Percentiles rank a stretch among this genome's conserved stretches.
phyloP scores from a whole-genome alignment of 208 protist genomes.

The Acanthamoeba quina region DNA sequence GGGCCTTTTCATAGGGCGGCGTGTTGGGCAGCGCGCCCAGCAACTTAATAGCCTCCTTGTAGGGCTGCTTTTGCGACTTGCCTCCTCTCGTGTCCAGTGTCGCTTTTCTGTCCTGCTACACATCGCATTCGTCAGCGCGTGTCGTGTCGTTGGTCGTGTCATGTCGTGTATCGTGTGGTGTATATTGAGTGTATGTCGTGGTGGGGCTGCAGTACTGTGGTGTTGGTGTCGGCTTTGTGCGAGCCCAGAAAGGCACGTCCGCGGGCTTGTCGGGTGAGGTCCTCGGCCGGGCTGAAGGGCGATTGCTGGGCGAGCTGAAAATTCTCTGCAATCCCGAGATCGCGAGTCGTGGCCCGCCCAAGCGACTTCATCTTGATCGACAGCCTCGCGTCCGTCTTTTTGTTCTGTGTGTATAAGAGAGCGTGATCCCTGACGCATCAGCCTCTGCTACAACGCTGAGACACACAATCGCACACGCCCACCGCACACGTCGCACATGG shows the following conservation, averaged over 20 bases:
- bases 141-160: too few species aligned
- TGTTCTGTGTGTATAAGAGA: not conserved
- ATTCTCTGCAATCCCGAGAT: conserved; percentile 41
- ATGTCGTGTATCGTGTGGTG: not conserved
- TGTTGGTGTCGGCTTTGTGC: not conserved
- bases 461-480: too few species aligned
- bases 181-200: not conserved
- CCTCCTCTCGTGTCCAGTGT: not conserved
- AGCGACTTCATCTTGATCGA: conserved; percentile 49
- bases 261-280: not conserved
- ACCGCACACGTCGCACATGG: too few species aligned
- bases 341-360: not conserved
- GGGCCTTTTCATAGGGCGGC: conserved; percentile 20
- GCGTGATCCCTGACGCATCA: too few species aligned
- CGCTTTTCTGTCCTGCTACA: not conserved
- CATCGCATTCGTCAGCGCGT: not conserved
- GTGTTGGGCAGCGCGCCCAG: not conserved
- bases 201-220: too few species aligned
- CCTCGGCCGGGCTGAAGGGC: not conserved
- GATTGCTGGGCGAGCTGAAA: conserved; percentile 30
- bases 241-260: conserved; percentile 33
- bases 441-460: too few species aligned
- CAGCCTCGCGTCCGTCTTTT: conserved; percentile 36
- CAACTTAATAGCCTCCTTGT: conserved; percentile 40
- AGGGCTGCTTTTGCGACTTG: conserved; percentile 39